Evolutionary conservation across 164 flowering plant species (phyloP).

Genomic region (Magnolia sinica): DNA sequence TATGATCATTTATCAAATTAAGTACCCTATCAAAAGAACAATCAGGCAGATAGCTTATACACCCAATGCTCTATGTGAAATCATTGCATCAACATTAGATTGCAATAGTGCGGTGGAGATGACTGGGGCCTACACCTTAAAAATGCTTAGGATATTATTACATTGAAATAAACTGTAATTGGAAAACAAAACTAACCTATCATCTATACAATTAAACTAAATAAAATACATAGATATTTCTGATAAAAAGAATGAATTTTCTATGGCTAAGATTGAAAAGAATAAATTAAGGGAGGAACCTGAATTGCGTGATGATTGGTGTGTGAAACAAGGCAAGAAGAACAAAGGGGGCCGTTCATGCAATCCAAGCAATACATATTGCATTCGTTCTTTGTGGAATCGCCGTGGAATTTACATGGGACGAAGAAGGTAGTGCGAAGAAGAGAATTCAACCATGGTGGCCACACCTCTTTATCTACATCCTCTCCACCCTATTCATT

Average conservation of each 20-base stretch:
- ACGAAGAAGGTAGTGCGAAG: slow-evolving; percentile 39
- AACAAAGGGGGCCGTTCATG: slow-evolving; percentile 45
- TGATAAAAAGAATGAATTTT: neutral
- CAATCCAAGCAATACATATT: slow-evolving; percentile 61
- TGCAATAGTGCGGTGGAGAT: too few relatives aligned
- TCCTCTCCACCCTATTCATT: slow-evolving; percentile 5
- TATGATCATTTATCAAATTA: too few relatives aligned
- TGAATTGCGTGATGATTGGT: slow-evolving; percentile 42
- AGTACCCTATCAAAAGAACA: too few relatives aligned
- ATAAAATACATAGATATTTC: neutral
- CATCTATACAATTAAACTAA: neutral
- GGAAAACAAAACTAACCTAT: neutral
- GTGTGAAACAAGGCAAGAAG: slow-evolving; percentile 40
- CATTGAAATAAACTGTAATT: too few relatives aligned
- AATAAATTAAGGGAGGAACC: slow-evolving; percentile 19
- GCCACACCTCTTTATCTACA: slow-evolving; percentile 31
- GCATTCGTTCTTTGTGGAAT: slow-evolving; percentile 47
- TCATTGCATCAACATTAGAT: too few relatives aligned
- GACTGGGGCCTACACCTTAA: too few relatives aligned
- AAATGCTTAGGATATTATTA: too few relatives aligned
- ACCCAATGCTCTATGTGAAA: too few relatives aligned
- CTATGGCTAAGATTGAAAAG: neutral
- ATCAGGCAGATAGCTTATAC: too few relatives aligned
- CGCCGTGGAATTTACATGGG: slow-evolving; percentile 44
- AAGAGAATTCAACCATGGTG: slow-evolving; percentile 44